These are phyloP conservation scores for Amanita brunnescens DNA, from an alignment of 768 basidiomycete genomes.

Conservation along the genomic window DNA sequence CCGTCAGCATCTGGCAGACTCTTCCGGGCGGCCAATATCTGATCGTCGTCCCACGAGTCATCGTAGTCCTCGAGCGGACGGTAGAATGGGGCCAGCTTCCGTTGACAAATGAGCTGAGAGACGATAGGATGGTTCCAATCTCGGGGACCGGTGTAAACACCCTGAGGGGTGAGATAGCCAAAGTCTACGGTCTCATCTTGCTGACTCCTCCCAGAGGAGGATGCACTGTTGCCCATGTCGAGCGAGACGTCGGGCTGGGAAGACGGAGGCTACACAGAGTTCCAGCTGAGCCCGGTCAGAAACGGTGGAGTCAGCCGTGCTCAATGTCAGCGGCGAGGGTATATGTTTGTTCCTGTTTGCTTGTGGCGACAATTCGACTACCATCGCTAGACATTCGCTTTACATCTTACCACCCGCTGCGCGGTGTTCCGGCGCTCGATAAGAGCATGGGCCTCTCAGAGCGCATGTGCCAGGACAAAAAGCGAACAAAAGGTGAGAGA, in stretches of 20 bases:
- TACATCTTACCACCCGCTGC: too few species aligned
- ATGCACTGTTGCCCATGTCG: slow-evolving; percentile 75
- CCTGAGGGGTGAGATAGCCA: slow-evolving; percentile 73
- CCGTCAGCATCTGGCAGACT: slow-evolving; percentile 48
- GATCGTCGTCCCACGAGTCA: slow-evolving; percentile 82
- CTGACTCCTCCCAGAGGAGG: slow-evolving; percentile 62
- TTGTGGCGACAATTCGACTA: background rate
- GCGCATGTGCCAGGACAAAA: too few species aligned
- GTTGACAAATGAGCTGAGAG: slow-evolving; percentile 79
- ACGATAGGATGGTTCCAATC: slow-evolving; percentile 91
- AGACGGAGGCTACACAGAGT: background rate
- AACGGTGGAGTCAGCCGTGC: slow-evolving; percentile 3
- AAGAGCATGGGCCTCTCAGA: too few species aligned
- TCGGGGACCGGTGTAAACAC: slow-evolving; percentile 72
- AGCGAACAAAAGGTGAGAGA: too few species aligned
- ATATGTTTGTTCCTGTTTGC: slow-evolving; percentile 7
- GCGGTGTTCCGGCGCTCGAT: too few species aligned
- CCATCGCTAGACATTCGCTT: too few species aligned
- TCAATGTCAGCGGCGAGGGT: slow-evolving; percentile 1
- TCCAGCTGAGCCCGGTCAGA: background rate
- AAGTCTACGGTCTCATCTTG: slow-evolving; percentile 83
- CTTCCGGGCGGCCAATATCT: slow-evolving; percentile 75
- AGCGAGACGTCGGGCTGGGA: slow-evolving; percentile 1
- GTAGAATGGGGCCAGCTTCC: slow-evolving; percentile 92
- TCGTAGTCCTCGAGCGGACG: slow-evolving; percentile 92